These are phyloP conservation scores for Macrophomina tecta DNA, from an alignment of 2,329 filamentous ascomycete species.

Conservation along the genomic window DNA sequence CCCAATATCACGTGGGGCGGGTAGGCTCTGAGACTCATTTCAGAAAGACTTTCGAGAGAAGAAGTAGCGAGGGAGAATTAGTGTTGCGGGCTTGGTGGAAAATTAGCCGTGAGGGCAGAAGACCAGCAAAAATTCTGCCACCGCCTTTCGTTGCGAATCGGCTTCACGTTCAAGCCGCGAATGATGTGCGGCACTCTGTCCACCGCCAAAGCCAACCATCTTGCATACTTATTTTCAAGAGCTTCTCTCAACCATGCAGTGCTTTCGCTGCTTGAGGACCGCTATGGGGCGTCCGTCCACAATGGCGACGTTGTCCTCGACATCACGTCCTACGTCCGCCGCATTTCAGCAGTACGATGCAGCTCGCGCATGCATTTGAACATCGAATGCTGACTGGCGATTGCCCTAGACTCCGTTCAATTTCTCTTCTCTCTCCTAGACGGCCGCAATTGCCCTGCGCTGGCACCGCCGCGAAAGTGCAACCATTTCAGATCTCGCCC, in stretches of 20 bases:
- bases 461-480: constrained; percentile 29
- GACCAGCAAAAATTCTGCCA: constrained; percentile 26
- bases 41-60: not conserved
- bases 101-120: not conserved
- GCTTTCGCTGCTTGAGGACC: constrained; percentile 39
- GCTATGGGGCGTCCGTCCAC: constrained; percentile 32
- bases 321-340: constrained; percentile 30
- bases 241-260: constrained; percentile 37
- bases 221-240: not conserved
- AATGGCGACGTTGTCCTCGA: constrained; percentile 24
- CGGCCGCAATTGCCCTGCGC: constrained; percentile 31
- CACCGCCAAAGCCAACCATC: not conserved
- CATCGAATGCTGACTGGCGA: not conserved
- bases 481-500: not conserved
- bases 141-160: constrained; percentile 7
- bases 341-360: constrained; percentile 33
- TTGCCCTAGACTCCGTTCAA: constrained; percentile 32
- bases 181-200: constrained; percentile 17
- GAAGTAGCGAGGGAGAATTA: not conserved
- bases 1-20: constrained; percentile 43
- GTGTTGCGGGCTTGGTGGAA: not conserved
- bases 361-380: not conserved
- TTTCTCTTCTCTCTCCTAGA: constrained; percentile 31
- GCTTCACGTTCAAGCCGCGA: not conserved
- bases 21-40: constrained; percentile 44